Evolutionary conservation across 805 yeast genomes (phyloP), one percentile per base, ranked within the genome.

Genomic region (Ogataea degrootiae): DNA sequence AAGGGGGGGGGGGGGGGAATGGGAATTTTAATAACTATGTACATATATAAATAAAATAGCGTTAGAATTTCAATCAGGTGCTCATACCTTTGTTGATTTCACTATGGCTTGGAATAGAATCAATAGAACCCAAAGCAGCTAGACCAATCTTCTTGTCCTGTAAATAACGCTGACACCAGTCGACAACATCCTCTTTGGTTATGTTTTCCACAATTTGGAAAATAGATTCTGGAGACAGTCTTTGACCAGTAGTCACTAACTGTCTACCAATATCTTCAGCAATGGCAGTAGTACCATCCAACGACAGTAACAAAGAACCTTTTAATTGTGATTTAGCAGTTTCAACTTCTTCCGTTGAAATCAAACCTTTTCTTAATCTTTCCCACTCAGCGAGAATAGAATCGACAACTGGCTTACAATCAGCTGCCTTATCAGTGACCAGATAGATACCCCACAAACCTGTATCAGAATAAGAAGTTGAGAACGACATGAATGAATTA

Each of bases 231-330:
- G 94, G 90, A 6, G 85, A 69, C 54, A 84, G 72, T 57, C 89
- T 73, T 58, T 71, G 76, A 31, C 99, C 99, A 3, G 98, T 91
- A 45, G 97, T 92, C 39, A 94, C 96, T 47, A 94, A 75, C 67
- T 94, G 99, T 68, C 99, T 83, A 26, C 99, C 99, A 58, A 94
- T 89, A 68, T 94, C 98, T 70, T 94, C 99, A 33, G 97, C 97
- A 43, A 90, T 82, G 6, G 97, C 92, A 7, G 98, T 90, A 14
- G 96, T 83, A 52, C 96, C 97, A 67, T 94, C 99, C 41, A 94
- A 74, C 6, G 96, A 87, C 47, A 94, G 73, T 43, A 94, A 75
- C 46, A 94, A 73, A 0, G 97, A 87, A 1, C 98, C 98, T 70
- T 92, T 91, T 55, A 94, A 75, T 69, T 91, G 97, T 2, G 97